Conservation (phyloP, 2,329 filamentous ascomycete species). For the Blumeria hordei region DNA sequence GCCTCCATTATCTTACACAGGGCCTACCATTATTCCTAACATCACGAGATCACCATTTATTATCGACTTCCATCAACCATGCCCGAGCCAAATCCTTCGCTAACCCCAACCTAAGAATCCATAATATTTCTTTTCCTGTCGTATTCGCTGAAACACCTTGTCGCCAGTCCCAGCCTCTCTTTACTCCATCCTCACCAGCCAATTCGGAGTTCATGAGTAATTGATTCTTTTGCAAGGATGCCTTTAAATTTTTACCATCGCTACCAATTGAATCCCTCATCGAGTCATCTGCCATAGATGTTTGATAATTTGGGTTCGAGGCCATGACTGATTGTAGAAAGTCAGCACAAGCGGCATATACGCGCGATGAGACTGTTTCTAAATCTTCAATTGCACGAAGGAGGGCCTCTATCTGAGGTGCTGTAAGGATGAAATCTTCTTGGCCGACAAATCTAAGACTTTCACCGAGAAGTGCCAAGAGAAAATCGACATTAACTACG, state of each 20-base stretch:
- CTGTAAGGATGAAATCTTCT: conserved; percentile 33
- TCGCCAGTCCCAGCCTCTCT: conserved; percentile 53
- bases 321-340: conserved; percentile 53
- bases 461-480: conserved; percentile 67
- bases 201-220: conserved; percentile 31
- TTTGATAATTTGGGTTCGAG: conserved; percentile 38
- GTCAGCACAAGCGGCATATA: conserved; percentile 52
- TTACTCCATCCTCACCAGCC: conserved; percentile 21
- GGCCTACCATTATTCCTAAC: too few species aligned
- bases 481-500: conserved; percentile 69
- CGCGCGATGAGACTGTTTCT: conserved; percentile 46
- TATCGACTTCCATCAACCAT: conserved; percentile 43
- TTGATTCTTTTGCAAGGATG: conserved; percentile 30
- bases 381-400: conserved; percentile 61
- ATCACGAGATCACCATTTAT: conserved; percentile 6
- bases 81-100: conserved; percentile 48
- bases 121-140: conserved; percentile 45
- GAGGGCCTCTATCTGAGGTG: conserved; percentile 49
- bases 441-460: conserved; percentile 51
- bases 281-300: conserved; percentile 38
- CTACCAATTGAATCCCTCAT: conserved; percentile 36
- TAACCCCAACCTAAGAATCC: conserved; percentile 45
- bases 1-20: too few species aligned
- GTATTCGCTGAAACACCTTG: conserved; percentile 28
- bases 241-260: conserved; percentile 49